Evolutionary conservation across 305 asterid species (phyloP).

Genomic region (Fraxinus nigra): DNA sequence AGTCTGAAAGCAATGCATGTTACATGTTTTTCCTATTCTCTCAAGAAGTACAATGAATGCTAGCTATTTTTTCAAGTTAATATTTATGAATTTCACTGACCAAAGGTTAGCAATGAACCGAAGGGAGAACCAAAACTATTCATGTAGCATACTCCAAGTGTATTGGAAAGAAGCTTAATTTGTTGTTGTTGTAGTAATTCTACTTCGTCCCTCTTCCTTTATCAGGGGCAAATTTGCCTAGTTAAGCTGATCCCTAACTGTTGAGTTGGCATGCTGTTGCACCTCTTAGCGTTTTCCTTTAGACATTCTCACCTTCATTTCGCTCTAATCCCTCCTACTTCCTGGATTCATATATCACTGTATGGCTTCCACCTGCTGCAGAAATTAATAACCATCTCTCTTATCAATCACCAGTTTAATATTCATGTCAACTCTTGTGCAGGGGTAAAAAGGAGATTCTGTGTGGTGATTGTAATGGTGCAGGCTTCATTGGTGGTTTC

Average conservation of each 20-base stretch:
- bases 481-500: conserved; percentile 89
- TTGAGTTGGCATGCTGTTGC: neutral
- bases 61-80: neutral
- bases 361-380: neutral
- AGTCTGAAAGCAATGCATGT: neutral
- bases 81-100: neutral
- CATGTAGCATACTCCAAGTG: neutral
- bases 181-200: neutral
- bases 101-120: neutral
- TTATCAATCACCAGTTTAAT: neutral
- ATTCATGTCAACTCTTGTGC: conserved; percentile 15
- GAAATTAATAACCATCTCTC: neutral
- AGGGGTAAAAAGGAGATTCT: conserved; percentile 81
- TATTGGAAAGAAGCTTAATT: neutral
- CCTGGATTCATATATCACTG: neutral
- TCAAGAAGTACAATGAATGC: neutral
- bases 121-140: neutral
- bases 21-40: neutral
- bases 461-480: conserved; percentile 86
- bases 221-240: neutral
- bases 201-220: neutral
- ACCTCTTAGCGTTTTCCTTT: neutral
- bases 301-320: neutral
- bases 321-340: neutral
- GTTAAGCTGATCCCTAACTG: neutral